phyloP scores from a whole-genome alignment of 768 basidiomycete species.

The Trametes maxima region DNA sequence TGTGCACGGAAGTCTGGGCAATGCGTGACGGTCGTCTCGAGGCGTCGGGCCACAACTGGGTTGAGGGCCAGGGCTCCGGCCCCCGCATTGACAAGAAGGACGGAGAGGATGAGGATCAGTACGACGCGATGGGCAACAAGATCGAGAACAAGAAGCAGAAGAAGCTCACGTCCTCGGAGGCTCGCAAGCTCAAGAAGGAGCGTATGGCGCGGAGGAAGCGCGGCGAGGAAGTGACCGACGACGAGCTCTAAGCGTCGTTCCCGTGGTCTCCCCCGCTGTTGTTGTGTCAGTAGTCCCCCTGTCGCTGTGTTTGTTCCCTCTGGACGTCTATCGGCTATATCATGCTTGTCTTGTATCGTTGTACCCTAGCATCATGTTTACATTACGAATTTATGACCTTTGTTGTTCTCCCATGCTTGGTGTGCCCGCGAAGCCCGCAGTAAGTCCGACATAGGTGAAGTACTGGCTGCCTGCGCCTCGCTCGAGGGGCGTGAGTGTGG shows the following conservation, averaged over 20 bases:
- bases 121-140: slow-evolving; percentile 99
- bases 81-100: slow-evolving; percentile 93
- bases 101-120: slow-evolving; percentile 87
- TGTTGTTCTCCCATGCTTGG: slow-evolving; percentile 8
- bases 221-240: slow-evolving; percentile 72
- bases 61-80: slow-evolving; percentile 97
- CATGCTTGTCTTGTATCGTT: slow-evolving; percentile 25
- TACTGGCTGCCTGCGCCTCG: not conserved
- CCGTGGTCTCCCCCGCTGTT: slow-evolving; percentile 19
- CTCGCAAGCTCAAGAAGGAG: slow-evolving; percentile 94
- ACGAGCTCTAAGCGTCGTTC: slow-evolving; percentile 48
- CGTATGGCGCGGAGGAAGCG: slow-evolving; percentile 89
- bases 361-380: slow-evolving; percentile 29
- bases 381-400: slow-evolving; percentile 23
- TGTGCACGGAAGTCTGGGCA: slow-evolving; percentile 99
- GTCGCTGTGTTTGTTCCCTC: slow-evolving; percentile 29
- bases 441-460: not conserved
- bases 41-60: slow-evolving; percentile 99
- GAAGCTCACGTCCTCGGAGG: slow-evolving; percentile 82
- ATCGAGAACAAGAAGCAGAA: slow-evolving; percentile 81
- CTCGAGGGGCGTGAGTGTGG: not conserved
- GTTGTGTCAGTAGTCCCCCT: slow-evolving; percentile 25
- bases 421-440: not conserved
- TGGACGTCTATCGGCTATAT: slow-evolving; percentile 27
- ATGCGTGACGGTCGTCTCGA: slow-evolving; percentile 97